phyloP scores from a whole-genome alignment of 1,284 basidiomycete species.

The Erythrobasidium hasegawianum region DNA sequence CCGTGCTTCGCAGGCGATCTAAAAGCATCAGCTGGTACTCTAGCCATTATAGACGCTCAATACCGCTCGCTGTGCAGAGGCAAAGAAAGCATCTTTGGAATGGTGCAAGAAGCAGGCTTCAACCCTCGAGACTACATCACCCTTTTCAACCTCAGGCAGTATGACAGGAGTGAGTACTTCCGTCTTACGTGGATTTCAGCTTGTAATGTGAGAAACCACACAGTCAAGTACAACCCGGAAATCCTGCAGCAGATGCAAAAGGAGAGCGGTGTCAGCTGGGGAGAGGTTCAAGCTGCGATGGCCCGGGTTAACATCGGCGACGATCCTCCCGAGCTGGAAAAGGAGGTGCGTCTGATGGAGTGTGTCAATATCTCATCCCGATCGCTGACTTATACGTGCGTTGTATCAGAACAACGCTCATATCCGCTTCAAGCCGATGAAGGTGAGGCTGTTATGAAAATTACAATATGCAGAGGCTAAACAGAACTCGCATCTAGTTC shows the following conservation, averaged over 20 bases:
- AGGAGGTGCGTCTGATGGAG: constrained; percentile 12
- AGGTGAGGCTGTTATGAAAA: no score
- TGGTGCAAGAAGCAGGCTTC: constrained; percentile 69
- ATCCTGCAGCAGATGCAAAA: constrained; percentile 67
- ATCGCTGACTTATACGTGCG: no score
- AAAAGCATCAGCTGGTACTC: constrained; percentile 59
- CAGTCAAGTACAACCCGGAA: constrained; percentile 69
- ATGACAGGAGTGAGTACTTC: constrained; percentile 64
- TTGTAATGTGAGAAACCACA: no score
- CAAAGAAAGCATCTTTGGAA: constrained; percentile 77
- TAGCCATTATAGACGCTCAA: constrained; percentile 73
- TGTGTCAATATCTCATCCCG: no score
- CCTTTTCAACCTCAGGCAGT: constrained; percentile 83
- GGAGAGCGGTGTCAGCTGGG: constrained; percentile 70
- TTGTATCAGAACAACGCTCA: constrained; percentile 13
- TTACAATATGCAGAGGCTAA: no score
- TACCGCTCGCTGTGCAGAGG: constrained; percentile 79
- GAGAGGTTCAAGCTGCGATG: constrained; percentile 78
- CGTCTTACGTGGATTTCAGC: no score
- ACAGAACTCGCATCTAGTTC: no score
- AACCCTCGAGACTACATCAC: constrained; percentile 74
- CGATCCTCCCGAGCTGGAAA: constrained; percentile 21
- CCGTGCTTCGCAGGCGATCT: constrained; percentile 68
- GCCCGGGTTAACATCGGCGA: constrained; percentile 54
- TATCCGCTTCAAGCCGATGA: constrained; percentile 31